These are phyloP conservation scores for Globisporangium rhizosaccharum DNA, from an alignment of 352 stramenopile genomes.

Conservation along the genomic window DNA sequence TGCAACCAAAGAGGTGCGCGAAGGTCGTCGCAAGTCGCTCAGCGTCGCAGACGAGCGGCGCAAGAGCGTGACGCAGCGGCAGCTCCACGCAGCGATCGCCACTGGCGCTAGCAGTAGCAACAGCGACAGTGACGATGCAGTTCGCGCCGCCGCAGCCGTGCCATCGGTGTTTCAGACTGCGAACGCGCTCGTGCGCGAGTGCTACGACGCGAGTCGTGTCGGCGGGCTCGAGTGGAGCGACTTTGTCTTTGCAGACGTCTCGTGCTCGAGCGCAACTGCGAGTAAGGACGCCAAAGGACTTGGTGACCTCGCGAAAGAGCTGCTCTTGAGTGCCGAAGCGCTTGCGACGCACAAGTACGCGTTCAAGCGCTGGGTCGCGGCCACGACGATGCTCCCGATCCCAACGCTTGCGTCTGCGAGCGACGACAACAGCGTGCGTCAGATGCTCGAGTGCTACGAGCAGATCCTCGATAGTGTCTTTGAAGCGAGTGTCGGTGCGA, in stretches of 20 bases:
- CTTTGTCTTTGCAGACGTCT: conserved; percentile 58
- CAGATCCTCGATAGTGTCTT: conserved; percentile 30
- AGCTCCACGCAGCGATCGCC: not conserved
- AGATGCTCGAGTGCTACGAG: conserved; percentile 21
- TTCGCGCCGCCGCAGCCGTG: not conserved
- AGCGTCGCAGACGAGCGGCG: conserved; percentile 11
- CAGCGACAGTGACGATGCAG: not conserved
- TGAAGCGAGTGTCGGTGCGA: conserved; percentile 41
- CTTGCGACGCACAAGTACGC: conserved; percentile 40
- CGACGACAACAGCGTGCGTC: not conserved
- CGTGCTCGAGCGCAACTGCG: conserved; percentile 2
- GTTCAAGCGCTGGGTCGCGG: conserved; percentile 61
- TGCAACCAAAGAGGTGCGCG: conserved; percentile 16
- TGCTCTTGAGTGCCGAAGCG: conserved; percentile 25
- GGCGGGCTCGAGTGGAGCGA: conserved; percentile 72
- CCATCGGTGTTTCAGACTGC: conserved; percentile 34
- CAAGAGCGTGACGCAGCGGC: conserved; percentile 23
- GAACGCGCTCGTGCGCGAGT: conserved; percentile 30
- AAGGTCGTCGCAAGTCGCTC: conserved; percentile 20
- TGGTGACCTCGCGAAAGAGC: conserved; percentile 28
- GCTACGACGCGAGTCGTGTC: conserved; percentile 32
- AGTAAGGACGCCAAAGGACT: conserved; percentile 15
- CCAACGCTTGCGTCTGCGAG: conserved; percentile 7
- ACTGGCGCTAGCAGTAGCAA: not conserved
- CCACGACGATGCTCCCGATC: conserved; percentile 32